Evolutionary conservation across 306 rosid species (phyloP), one percentile per base, ranked within the genome.

Genomic region (Quercus berberidifolia): DNA sequence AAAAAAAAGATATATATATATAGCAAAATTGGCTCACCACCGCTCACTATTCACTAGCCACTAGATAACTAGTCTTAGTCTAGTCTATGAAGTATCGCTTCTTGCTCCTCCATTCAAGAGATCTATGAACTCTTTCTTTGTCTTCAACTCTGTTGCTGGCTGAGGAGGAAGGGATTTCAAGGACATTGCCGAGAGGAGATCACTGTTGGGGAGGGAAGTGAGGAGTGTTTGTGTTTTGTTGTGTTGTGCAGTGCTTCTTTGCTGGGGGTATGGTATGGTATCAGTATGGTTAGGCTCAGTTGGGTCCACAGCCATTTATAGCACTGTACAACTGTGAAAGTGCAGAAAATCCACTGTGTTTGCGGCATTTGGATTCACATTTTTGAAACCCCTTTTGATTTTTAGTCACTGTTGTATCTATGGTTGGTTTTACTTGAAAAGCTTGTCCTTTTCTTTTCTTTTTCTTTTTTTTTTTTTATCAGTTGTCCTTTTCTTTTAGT

Each of bases 221-320:
- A 49, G 54, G 0, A 49, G 17, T 11, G 54, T 49, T 11, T 11
- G 5, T 10, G 54, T 38, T 38, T 11, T 38, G 43, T 38, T 38
- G 10, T 38, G 15, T 1, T 49, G 54, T 49, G 5, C 15, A 12
- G 54, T 12, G 54, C 54, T 49, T 12, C 54, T 49, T 49, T 49
- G 54, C 12, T 49, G 14, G 54, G 54, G 17, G 54, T 10, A 46
- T 46, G 17, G 54, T 9, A 49, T 89, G 83, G 26, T 90, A 76
- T 80, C 79, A 88, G 87, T 41, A 76, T 88, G 74, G 73, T 77
- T 43, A 79, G 54, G 43, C 46, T 67, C 64, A 60, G 92, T 83
- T 76, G 94, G 98, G 85, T 87, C 94, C 96, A 91, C 87, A 62
- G 13, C 79, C 72, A 41, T 73, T 90, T 87, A 75, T 78, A 49